These are phyloP conservation scores for Aegilops tauschii DNA, from an alignment of 176 grass and related monocot genomes.

Conservation along the genomic window DNA sequence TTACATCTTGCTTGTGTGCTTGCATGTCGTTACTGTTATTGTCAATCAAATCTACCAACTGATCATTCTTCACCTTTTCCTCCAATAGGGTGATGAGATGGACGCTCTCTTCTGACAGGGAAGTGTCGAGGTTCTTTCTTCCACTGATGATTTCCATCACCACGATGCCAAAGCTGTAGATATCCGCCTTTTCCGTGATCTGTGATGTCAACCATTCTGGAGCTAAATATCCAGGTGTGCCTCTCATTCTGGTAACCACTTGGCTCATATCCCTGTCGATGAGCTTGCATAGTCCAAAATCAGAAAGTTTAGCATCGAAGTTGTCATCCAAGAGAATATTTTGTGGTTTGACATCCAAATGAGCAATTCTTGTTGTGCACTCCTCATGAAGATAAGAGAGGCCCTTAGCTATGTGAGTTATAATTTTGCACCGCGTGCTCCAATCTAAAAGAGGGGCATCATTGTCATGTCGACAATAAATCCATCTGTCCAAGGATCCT, in stretches of 20 bases:
- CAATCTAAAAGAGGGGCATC: constrained; percentile 13
- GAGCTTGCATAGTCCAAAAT: constrained; percentile 38
- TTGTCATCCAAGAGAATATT: constrained; percentile 44
- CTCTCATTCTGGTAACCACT: constrained; percentile 30
- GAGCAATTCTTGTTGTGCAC: constrained; percentile 37
- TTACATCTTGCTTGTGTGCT: constrained; percentile 9
- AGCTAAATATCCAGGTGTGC: constrained; percentile 49
- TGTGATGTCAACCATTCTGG: constrained; percentile 46
- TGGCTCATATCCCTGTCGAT: constrained; percentile 16
- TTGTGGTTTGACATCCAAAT: constrained; percentile 45
- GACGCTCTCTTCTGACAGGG: constrained; percentile 19
- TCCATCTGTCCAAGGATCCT: constrained; percentile 53
- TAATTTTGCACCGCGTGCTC: constrained; percentile 22
- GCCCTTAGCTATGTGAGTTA: constrained; percentile 38
- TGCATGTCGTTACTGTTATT: background rate
- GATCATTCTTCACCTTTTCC: constrained; percentile 22
- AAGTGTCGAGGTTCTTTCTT: constrained; percentile 52
- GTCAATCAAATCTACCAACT: constrained; percentile 29
- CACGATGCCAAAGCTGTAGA: constrained; percentile 63
- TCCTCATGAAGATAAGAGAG: constrained; percentile 56
- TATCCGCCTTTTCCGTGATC: constrained; percentile 58
- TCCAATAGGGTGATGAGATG: constrained; percentile 30
- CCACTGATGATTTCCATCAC: constrained; percentile 48
- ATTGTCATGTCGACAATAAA: constrained; percentile 7
- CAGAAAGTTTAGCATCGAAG: constrained; percentile 35